Conservation (phyloP, 2,329 filamentous ascomycete genomes). For the Penicillium sp. region DNA sequence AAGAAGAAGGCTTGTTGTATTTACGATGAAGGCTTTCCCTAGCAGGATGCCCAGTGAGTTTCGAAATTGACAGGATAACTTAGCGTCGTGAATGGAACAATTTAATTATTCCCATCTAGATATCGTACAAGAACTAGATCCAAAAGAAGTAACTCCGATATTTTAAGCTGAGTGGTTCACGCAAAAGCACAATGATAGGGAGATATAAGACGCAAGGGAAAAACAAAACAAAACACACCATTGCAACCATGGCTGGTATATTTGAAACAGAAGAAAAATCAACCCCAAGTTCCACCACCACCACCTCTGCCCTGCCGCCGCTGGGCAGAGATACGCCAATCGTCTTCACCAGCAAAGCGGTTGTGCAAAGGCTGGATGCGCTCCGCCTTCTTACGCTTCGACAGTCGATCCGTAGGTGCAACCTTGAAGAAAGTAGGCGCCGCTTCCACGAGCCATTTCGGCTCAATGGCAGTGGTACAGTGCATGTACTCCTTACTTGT, state of each 20-base stretch:
- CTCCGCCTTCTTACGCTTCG: conserved; percentile 90
- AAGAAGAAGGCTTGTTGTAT: neutral
- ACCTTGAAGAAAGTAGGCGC: conserved; percentile 99
- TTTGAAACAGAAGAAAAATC: conserved; percentile 13
- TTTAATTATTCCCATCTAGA: neutral
- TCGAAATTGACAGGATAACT: too few relatives aligned
- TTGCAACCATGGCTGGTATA: conserved; percentile 5
- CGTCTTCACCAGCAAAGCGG: conserved; percentile 85
- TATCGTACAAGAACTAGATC: neutral
- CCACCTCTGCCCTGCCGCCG: conserved; percentile 78
- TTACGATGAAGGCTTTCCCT: neutral
- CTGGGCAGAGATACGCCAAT: conserved; percentile 91
- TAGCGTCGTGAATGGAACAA: neutral
- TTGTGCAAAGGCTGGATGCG: conserved; percentile 94
- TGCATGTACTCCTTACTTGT: conserved; percentile 95
- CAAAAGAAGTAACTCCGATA: neutral
- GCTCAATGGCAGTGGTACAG: conserved; percentile 86
- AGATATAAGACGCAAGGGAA: neutral
- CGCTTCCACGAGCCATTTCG: conserved; percentile 88
- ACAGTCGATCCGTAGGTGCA: conserved; percentile 78
- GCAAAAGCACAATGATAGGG: neutral
- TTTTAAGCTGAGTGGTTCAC: neutral
- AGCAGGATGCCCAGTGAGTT: neutral
- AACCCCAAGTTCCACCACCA: conserved; percentile 87
- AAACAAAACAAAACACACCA: neutral